A percentile compares a stretch with the other conserved stretches of the same genome.
These are phyloP conservation scores for Exophiala spinifera DNA, from an alignment of 2,329 filamentous ascomycete genomes.

Conservation along the genomic window DNA sequence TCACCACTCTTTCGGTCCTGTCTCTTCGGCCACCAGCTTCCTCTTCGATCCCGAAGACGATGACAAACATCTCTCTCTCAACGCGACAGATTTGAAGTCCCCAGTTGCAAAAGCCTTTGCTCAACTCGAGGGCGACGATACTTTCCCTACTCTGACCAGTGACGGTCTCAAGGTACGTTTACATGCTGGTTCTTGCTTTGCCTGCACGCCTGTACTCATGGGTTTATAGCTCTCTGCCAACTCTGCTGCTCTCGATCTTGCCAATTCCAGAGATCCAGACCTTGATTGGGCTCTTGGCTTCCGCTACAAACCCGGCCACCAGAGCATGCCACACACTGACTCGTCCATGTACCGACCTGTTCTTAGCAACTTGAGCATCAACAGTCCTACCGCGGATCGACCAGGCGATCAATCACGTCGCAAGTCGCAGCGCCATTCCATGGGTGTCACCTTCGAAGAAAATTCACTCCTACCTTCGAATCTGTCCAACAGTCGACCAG, in stretches of 20 bases:
- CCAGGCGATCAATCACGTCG: constrained; percentile 36
- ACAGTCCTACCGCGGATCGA: constrained; percentile 33
- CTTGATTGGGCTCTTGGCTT: constrained; percentile 63
- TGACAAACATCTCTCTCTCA: constrained; percentile 52
- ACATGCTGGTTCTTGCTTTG: background rate
- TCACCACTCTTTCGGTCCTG: constrained; percentile 56
- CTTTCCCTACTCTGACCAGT: constrained; percentile 71
- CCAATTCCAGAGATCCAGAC: constrained; percentile 64
- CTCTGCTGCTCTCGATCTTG: constrained; percentile 76
- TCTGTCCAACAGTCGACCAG: constrained; percentile 46
- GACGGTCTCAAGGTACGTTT: constrained; percentile 40
- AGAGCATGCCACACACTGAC: constrained; percentile 57
- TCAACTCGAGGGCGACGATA: constrained; percentile 72
- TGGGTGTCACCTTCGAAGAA: constrained; percentile 40
- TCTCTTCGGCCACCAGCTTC: constrained; percentile 67
- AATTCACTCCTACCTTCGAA: constrained; percentile 28
- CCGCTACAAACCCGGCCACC: constrained; percentile 64
- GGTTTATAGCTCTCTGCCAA: constrained; percentile 71
- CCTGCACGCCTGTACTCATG: constrained; percentile 11
- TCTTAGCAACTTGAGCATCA: constrained; percentile 35
- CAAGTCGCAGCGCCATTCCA: constrained; percentile 42
- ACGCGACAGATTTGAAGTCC: constrained; percentile 41
- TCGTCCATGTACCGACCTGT: constrained; percentile 40
- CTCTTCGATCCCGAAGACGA: constrained; percentile 76
- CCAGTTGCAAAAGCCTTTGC: constrained; percentile 68